A percentile compares a stretch with the other conserved stretches of the same genome.
Conservation (phyloP, 345 rosid species). For the Aethionema arabicum region DNA sequence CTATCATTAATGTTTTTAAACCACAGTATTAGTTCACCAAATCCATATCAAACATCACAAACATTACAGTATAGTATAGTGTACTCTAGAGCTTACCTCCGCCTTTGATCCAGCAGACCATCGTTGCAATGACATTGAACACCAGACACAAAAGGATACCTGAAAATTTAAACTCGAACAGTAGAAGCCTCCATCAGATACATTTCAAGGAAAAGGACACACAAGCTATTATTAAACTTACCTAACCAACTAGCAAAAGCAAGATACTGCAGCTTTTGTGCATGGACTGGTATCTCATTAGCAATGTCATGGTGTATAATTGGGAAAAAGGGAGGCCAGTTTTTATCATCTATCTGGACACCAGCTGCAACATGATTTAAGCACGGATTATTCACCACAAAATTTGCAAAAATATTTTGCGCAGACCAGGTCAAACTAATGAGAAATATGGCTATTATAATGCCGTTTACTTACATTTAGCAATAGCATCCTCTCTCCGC, state of each 20-base stretch:
- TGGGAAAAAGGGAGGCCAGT: conserved; percentile 96
- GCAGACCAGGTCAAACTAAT: background rate
- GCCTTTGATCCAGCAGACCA: conserved; percentile 84
- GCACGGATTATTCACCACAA: background rate
- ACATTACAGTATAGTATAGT: background rate
- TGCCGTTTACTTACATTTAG: conserved; percentile 42
- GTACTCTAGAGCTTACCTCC: conserved; percentile 60
- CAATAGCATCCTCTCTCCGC: conserved; percentile 69
- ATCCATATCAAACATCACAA: conserved; percentile 11
- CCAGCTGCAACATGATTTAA: conserved; percentile 58
- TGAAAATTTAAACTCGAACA: conserved; percentile 37
- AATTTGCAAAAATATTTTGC: background rate
- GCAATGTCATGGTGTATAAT: conserved; percentile 97
- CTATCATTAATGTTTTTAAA: conserved; percentile 42
- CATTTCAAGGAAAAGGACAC: background rate
- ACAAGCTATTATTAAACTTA: conserved; percentile 23
- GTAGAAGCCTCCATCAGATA: background rate
- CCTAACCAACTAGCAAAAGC: conserved; percentile 99
- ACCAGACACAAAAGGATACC: conserved; percentile 87
- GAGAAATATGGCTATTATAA: background rate
- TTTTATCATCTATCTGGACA: conserved; percentile 62
- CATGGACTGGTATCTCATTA: conserved; percentile 90
- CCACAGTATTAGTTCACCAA: conserved; percentile 3
- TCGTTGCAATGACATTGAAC: conserved; percentile 79
- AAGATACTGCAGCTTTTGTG: conserved; percentile 92